Evolutionary conservation across 2,329 filamentous ascomycete species (phyloP).

Genomic region (Aspergillus piperis): DNA sequence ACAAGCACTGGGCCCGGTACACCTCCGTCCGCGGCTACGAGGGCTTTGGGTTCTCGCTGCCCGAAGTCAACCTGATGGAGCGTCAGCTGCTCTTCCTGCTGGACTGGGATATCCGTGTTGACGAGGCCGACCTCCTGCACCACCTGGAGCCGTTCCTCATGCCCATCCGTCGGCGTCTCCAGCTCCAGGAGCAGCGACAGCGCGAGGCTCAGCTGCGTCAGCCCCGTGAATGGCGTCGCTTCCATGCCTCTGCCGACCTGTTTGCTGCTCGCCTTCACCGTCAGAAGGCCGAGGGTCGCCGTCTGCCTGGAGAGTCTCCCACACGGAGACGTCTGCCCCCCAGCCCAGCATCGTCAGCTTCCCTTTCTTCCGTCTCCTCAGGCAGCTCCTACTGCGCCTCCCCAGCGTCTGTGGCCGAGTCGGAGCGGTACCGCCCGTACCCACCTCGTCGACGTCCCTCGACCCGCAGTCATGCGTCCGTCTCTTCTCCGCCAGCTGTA

Average conservation of each 20-base stretch:
- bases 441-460: constrained; percentile 31
- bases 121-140: constrained; percentile 78
- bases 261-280: constrained; percentile 39
- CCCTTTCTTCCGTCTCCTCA: constrained; percentile 23
- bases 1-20: constrained; percentile 99
- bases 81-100: constrained; percentile 94
- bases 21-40: constrained; percentile 72
- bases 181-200: constrained; percentile 55
- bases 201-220: constrained; percentile 40
- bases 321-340: constrained; percentile 30
- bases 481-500: constrained; percentile 45
- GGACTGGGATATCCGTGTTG: constrained; percentile 90
- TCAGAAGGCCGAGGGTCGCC: constrained; percentile 37
- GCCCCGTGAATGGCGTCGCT: constrained; percentile 39
- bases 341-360: constrained; percentile 30
- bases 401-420: constrained; percentile 35
- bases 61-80: constrained; percentile 99
- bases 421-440: constrained; percentile 41
- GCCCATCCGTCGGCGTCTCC: constrained; percentile 68
- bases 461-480: constrained; percentile 39
- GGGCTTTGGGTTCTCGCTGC: constrained; percentile 86
- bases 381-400: constrained; percentile 16
- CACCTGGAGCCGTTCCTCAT: constrained; percentile 87
- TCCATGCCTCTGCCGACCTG: constrained; percentile 39
- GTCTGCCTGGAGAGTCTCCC: constrained; percentile 17